Base-by-base conservation (phyloP, 2,329 filamentous ascomycete genomes). In the Aspergillus thermomutatus region DNA sequence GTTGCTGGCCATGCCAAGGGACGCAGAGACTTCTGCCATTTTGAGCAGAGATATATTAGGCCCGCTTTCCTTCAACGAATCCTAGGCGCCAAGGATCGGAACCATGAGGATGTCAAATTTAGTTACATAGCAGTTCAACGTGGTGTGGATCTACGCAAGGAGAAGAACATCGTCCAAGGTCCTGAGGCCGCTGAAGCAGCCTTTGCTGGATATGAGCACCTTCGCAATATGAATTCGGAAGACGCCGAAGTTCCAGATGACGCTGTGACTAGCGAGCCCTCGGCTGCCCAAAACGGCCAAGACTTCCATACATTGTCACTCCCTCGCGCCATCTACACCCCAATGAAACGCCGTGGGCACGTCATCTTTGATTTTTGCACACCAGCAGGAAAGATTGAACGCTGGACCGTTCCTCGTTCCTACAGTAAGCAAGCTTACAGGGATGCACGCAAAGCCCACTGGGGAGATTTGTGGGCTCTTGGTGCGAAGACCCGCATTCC, bases 391-490 rank as follows among this genome's bases (percentile, higher is more conserved):
- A 86, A 83, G 45, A 86, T 97, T 34, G 93, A 99, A 79, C 90
- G 94, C 54, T 99, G 94, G 94, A 94, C 89, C 0, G 88, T 99
- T 0, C 90, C 93, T 1, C 87, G 87, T 64, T 91, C 87, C 58
- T 94, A 88, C 75, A 88, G 87, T 72, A 87, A 84, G 65, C 86
- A 89, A 66, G 92, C 92, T 0, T 97, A 93, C 77, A 91, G 90
- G 66, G 94, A 97, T 70, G 94, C 94, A 37, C 86, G 94, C 60
- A 99, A 99, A 77, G 84, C 88, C 0, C 79, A 78, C 53, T 97
- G 93, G 94, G 94, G 94, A 41, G 94, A 97, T 71, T 80, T 97
- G 9, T 99, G 94, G 94, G 92, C 93, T 0, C 80, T 97, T 0
- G 94, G 94, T 0, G 93, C 92, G 23, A 97, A 97, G 81, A 95